Base-by-base conservation (phyloP, 1,284 basidiomycete species). In the Exobasidium cylindrosporum region DNA sequence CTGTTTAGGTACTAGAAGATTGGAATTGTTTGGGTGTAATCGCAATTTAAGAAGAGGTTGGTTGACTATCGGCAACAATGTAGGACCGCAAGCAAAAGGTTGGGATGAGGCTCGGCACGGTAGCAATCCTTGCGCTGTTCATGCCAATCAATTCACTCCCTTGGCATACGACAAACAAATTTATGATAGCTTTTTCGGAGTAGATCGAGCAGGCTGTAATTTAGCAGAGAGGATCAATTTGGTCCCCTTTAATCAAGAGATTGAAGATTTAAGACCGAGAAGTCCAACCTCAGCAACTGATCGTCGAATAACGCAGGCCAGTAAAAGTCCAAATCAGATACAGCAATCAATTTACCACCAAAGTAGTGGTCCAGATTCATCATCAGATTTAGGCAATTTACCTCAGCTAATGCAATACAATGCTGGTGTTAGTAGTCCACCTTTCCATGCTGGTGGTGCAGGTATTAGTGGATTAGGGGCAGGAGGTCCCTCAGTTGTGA, bases 1-100 rank as follows among this genome's bases (percentile, higher is more conserved):
- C 80, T 97, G 95, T 77, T 88, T 96, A 59, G 95, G 95, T 11
- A 86, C 90, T 0, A 88, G 95, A 6, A 87, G 95, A 0, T 85
- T 99, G 24, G 92, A 97, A 79, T 82, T 99, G 10, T 97, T 95
- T 70, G 92, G 91, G 0, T 86, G 85, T 13, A 84, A 87, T 1
- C 84, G 86, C 0, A 85, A 86, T 10, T 82, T 92, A 1, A 86
- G 94, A 0, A 86, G 87, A 14, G 95, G 96, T 1, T 99, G 95
- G 95, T 88, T 98, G 6, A 92, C 92, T 5, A 87, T 89, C 1
- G 86, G 92, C 11, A 10, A 13, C 17, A 68, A 78, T 28, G 60
- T 78, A 4, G 78, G 76, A 3, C 77, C 76, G 0, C 53, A 62
- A n/a, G 58, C 57, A 1, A 45, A 68, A n/a, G 59, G 58, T 1